Evolutionary conservation across 257 asterid genomes (phyloP).

Genomic region (Lithospermum erythrorhizon): DNA sequence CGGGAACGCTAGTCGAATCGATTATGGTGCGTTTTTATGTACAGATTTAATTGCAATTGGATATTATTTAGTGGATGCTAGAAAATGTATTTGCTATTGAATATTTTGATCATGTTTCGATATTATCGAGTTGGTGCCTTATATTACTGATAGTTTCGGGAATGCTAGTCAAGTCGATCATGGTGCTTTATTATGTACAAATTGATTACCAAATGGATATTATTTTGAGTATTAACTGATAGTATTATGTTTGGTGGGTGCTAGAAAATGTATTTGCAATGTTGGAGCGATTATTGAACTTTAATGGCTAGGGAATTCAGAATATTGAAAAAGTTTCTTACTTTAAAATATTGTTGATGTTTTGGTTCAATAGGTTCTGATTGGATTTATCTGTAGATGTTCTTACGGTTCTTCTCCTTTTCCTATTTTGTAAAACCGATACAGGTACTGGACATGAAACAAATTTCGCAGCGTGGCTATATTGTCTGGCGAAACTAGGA

Average conservation of each 20-base stretch:
- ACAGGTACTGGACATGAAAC: conserved; percentile 93
- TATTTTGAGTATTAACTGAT: too few species aligned
- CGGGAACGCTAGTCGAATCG: conserved; percentile 73
- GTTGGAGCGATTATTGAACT: too few species aligned
- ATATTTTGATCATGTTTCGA: neutral
- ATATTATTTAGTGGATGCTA: neutral
- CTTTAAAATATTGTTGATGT: too few species aligned
- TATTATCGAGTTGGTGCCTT: conserved; percentile 19
- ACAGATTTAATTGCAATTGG: neutral
- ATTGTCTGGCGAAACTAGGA: conserved; percentile 70
- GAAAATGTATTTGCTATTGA: neutral
- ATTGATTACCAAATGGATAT: too few species aligned
- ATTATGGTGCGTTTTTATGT: conserved; percentile 38
- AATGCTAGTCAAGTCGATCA: conserved; percentile 69
- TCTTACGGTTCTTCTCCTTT: neutral
- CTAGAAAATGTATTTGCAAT: too few species aligned
- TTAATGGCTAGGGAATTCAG: too few species aligned
- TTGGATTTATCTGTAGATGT: neutral
- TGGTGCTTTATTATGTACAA: conserved; percentile 24
- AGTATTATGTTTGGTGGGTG: too few species aligned
- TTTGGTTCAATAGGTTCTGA: neutral
- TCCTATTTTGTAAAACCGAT: conserved; percentile 8
- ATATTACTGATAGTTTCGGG: conserved; percentile 78
- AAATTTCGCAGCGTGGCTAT: conserved; percentile 83
- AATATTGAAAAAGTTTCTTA: too few species aligned